phyloP scores from a whole-genome alignment of 768 basidiomycete species.

The Clitopilus passeckerianus region DNA sequence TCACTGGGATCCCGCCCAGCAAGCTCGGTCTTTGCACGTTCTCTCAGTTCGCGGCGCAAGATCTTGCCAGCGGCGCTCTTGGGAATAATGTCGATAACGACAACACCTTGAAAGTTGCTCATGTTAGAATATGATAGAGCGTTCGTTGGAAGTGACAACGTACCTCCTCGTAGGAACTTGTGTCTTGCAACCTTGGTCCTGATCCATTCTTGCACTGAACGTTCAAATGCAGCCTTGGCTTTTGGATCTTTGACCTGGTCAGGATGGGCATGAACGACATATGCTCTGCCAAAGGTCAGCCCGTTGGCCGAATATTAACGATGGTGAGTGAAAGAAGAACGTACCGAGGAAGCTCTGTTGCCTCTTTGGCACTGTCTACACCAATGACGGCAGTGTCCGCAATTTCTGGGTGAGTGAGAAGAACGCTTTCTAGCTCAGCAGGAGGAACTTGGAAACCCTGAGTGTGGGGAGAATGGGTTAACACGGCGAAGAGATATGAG shows the following conservation, averaged over 20 bases:
- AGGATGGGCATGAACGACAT: slow-evolving; percentile 51
- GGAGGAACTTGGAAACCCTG: slow-evolving; percentile 59
- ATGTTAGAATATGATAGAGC: neutral
- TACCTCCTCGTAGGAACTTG: slow-evolving; percentile 74
- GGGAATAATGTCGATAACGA: slow-evolving; percentile 58
- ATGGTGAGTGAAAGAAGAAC: slow-evolving; percentile 5
- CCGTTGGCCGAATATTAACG: neutral
- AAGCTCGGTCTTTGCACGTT: slow-evolving; percentile 55
- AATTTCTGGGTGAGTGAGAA: slow-evolving; percentile 70
- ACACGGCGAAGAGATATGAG: neutral
- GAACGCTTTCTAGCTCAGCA: slow-evolving; percentile 76
- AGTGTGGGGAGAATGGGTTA: too few relatives aligned
- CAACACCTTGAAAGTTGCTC: slow-evolving; percentile 40
- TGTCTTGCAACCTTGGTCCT: slow-evolving; percentile 64
- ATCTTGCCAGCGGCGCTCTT: slow-evolving; percentile 90
- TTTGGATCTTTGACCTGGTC: slow-evolving; percentile 24
- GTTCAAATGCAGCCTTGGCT: slow-evolving; percentile 38
- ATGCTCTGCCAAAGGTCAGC: slow-evolving; percentile 40
- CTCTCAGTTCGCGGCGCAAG: slow-evolving; percentile 70
- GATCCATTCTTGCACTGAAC: slow-evolving; percentile 62
- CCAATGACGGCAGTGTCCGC: slow-evolving; percentile 83
- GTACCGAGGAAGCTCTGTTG: slow-evolving; percentile 78
- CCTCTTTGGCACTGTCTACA: slow-evolving; percentile 56
- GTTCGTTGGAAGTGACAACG: slow-evolving; percentile 6
- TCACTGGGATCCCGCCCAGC: slow-evolving; percentile 32